Conservation (phyloP, 768 basidiomycete species). For the Mycena polygramma region DNA sequence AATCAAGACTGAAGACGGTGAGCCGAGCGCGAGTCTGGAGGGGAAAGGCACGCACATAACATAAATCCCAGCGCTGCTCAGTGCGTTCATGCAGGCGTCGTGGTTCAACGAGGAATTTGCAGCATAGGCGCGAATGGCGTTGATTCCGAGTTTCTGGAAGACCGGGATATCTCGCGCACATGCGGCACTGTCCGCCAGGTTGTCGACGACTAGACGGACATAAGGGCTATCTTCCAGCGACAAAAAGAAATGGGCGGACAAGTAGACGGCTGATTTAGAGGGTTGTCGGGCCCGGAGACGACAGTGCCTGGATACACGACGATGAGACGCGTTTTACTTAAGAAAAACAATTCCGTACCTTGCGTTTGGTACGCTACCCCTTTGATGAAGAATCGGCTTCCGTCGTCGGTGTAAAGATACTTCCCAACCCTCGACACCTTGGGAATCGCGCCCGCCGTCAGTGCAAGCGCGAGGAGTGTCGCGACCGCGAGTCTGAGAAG, state of each 20-base stretch:
- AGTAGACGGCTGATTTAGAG: slow-evolving; percentile 35
- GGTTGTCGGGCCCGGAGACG: slow-evolving; percentile 17
- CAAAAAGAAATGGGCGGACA: no score
- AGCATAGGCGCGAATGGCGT: slow-evolving; percentile 87
- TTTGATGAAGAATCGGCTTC: slow-evolving; percentile 89
- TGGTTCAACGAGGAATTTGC: slow-evolving; percentile 88
- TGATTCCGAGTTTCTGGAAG: slow-evolving; percentile 82
- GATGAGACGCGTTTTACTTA: neutral
- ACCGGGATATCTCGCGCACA: slow-evolving; percentile 88
- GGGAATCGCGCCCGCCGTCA: slow-evolving; percentile 62
- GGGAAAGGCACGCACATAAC: slow-evolving; percentile 74
- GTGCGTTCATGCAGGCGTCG: slow-evolving; percentile 84
- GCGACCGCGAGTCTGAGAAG: neutral
- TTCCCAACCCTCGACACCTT: slow-evolving; percentile 78
- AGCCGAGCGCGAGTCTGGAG: slow-evolving; percentile 21
- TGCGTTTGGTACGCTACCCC: slow-evolving; percentile 89
- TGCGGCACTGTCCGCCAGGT: slow-evolving; percentile 73
- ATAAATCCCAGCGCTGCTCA: slow-evolving; percentile 88
- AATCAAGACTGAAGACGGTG: slow-evolving; percentile 75
- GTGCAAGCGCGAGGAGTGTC: neutral
- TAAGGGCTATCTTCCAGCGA: no score
- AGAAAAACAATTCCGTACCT: slow-evolving; percentile 56
- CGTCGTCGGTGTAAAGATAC: slow-evolving; percentile 84
- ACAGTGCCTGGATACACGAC: slow-evolving; percentile 15
- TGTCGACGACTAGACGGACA: no score